Percentiles rank a stretch among this genome's conserved stretches.
Conservation (phyloP, 176 grass and related monocot genomes). For the Melocanna baccifera region DNA sequence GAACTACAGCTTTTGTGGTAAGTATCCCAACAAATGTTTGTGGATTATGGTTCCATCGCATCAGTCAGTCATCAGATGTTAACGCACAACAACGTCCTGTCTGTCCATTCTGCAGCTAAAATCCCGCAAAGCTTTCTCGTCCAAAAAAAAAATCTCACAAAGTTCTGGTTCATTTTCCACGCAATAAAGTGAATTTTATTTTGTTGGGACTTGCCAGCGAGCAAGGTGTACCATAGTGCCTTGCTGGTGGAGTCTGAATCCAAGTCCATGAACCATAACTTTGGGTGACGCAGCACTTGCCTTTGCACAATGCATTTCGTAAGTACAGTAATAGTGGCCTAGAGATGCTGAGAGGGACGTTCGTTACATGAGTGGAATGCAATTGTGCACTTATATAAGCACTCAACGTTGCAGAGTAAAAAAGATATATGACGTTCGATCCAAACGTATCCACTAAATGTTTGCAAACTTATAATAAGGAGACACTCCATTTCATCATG, state of each 20-base stretch:
- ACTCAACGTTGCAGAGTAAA: background rate
- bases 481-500: background rate
- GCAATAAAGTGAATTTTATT: conserved; percentile 6
- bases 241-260: conserved; percentile 47
- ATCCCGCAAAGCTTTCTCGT: no score
- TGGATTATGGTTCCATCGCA: conserved; percentile 22
- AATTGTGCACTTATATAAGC: conserved; percentile 19
- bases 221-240: conserved; percentile 12
- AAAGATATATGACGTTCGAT: background rate
- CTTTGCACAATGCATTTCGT: conserved; percentile 14
- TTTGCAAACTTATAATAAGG: background rate
- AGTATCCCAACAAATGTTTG: conserved; percentile 30
- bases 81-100: background rate
- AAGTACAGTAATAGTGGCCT: background rate
- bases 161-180: conserved; percentile 26
- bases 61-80: conserved; percentile 5
- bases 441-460: background rate
- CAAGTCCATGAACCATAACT: conserved; percentile 32
- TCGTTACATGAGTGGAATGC: background rate
- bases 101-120: conserved; percentile 1
- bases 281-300: conserved; percentile 29
- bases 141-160: conserved; percentile 5
- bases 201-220: conserved; percentile 3
- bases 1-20: background rate
- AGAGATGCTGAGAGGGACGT: conserved; percentile 20